Evolutionary conservation across 805 yeast genomes (phyloP), one percentile per base, ranked within the genome.

Genomic region (Scheffersomyces ergatensis): DNA sequence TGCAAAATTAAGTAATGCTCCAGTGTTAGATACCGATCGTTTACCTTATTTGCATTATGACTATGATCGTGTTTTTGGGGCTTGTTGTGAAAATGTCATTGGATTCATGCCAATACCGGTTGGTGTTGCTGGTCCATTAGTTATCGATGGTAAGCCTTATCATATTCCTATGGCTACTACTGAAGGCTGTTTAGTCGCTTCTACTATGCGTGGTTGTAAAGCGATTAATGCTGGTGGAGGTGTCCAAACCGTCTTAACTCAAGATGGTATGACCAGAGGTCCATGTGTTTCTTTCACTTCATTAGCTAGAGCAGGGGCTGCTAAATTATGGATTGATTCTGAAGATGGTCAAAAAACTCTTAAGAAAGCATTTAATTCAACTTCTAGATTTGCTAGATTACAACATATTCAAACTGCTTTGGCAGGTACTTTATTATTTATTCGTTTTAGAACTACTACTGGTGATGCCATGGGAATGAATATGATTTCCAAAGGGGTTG

Each of bases 401-500:
- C 96, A 87, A 64, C 85, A 85, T 53, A 73, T 92, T 49, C 86
- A 89, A 63, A 89, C 97, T 14, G 95, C 98, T 2, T 72, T 92
- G 63, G 99, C 99, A 14, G 99, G 99, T 23, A 85, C 85, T 36
- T 73, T 85, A 52, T 73, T 93, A 54, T 93, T 79, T 57, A 84
- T 93, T 53, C 82, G 99, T 58, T 93, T 93, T 74, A 82, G 90
- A 62, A 95, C 99, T n/a, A 89, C 96, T 30, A 93, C 99, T 15
- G 99, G 99, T 65, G 99, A 93, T 72, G 99, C 99, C 15, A 93
- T 93, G 99, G 99, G 99, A 49, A 93, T 93, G 99, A 93, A 93
- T 63, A 93, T 93, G 99, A 93, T 93, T 46, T 92, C 98, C 21
- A 93, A 93, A 68, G 99, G 99, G 64, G 97, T 89, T 34, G 99